Evolutionary conservation across 371 early-diverging fungal species (phyloP).

Genomic region (Lichtheimia ornata): DNA sequence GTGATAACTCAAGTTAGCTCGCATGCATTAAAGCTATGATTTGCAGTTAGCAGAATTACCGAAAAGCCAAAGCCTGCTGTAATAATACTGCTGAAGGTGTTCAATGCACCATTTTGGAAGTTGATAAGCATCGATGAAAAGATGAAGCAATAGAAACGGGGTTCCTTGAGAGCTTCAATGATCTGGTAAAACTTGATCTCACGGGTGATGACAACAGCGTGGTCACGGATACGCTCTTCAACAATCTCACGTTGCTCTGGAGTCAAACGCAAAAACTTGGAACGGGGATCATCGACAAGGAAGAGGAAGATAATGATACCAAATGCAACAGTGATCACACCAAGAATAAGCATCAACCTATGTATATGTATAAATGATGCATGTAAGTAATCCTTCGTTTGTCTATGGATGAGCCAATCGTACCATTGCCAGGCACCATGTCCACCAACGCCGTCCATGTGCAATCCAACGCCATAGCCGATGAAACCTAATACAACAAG

Average conservation of each 20-base stretch:
- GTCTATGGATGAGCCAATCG: background rate
- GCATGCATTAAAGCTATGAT: background rate
- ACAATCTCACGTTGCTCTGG: conserved; percentile 17
- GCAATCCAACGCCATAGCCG: conserved; percentile 51
- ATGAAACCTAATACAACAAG: conserved; percentile 30
- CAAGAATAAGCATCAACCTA: conserved; percentile 46
- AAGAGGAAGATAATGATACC: conserved; percentile 21
- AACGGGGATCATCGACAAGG: conserved; percentile 20
- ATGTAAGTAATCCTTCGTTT: background rate
- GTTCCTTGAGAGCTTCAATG: conserved; percentile 26
- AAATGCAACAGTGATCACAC: conserved; percentile 23
- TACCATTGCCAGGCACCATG: conserved; percentile 55
- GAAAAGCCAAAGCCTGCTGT: conserved; percentile 28
- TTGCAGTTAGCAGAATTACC: conserved; percentile 9
- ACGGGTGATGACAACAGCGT: conserved; percentile 21
- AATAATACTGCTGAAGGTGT: conserved; percentile 24
- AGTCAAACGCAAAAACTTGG: conserved; percentile 17
- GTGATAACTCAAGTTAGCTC: too few species aligned
- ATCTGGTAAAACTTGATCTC: conserved; percentile 23
- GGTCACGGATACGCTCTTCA: conserved; percentile 16
- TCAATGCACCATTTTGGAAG: conserved; percentile 45
- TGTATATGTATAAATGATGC: background rate
- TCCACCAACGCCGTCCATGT: conserved; percentile 40
- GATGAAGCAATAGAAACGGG: conserved; percentile 23
- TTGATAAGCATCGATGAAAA: conserved; percentile 26